phyloP scores from a whole-genome alignment of 139 green algal genomes.

The Microglena sp. region DNA sequence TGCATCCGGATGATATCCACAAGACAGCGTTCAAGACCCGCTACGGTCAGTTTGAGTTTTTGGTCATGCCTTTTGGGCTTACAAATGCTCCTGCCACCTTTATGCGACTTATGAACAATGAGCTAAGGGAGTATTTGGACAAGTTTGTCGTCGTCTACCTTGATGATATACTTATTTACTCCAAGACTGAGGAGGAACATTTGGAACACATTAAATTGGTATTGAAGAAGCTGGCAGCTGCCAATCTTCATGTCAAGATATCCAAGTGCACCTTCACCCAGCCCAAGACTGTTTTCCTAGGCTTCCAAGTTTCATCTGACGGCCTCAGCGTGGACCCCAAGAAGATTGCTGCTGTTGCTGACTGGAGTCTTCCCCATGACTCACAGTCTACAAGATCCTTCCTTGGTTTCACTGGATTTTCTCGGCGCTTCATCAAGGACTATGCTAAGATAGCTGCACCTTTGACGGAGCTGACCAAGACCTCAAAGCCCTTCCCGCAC shows the following conservation, averaged over 20 bases:
- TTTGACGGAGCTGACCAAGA: too few species aligned
- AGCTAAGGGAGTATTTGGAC: constrained; percentile 23
- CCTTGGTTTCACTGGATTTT: constrained; percentile 4
- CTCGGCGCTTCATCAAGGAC: too few species aligned
- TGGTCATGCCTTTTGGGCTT: constrained; percentile 38
- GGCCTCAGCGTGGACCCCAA: constrained; percentile 5
- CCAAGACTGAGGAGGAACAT: constrained; percentile 31
- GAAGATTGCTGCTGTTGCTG: neutral
- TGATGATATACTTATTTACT: constrained; percentile 39
- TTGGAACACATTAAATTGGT: constrained; percentile 25
- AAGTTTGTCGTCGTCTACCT: constrained; percentile 30
- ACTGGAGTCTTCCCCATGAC: constrained; percentile 8
- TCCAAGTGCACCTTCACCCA: constrained; percentile 35
- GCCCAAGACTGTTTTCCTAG: neutral
- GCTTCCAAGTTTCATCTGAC: neutral
- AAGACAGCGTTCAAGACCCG: constrained; percentile 43
- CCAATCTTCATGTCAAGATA: constrained; percentile 23
- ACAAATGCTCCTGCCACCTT: constrained; percentile 51
- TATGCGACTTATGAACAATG: constrained; percentile 38
- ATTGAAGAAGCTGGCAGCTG: constrained; percentile 6
- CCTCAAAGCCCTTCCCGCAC: too few species aligned
- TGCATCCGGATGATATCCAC: constrained; percentile 22
- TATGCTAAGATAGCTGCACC: too few species aligned
- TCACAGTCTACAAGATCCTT: constrained; percentile 2
- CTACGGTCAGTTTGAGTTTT: constrained; percentile 38